Base-by-base conservation (phyloP, 306 rosid genomes). In the Dryas drummondii region DNA sequence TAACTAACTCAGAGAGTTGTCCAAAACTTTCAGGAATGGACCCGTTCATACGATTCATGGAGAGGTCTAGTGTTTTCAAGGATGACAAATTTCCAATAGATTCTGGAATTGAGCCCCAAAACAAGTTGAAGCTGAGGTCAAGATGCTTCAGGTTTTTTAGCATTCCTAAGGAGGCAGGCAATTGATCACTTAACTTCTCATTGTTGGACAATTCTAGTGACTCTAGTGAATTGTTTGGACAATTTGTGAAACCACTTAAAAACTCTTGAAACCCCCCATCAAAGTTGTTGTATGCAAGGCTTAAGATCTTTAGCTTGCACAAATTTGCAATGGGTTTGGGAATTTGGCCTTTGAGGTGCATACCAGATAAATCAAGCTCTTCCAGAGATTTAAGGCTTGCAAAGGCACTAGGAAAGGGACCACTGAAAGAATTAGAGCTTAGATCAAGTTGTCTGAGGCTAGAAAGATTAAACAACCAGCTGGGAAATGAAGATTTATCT, bases 41-140 rank as follows among this genome's bases (percentile, higher is more conserved):
- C 45, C 66, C 66, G 9, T 60, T 60, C 66, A 60, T 60, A 11
- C 0, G 0, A 32, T 60, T 60, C 6, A 0, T 1, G 8, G 56
- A 72, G 79, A 60, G 9, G 66, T 1, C n/a, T 4, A 60, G 66
- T 60, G 66, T 27, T 5, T 4, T 4, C 72, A 84, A 37, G 3
- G 47, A 55, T 1, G 84, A 56, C 48, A 77, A 71, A 16, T 71
- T 70, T 64, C 88, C 86, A 5, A 85, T 13, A 32, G 76, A 41
- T 32, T 81, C 19, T 27, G 84, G 86, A 58, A 85, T 4, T 60
- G 66, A 60, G 3, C 66, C 66, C 44, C n/a, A 60, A 0, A 60
- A 0, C 2, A 1, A 3, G 0, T 27, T 60, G 65, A 0, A 10
- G 0, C 56, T 1, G 57, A 6, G 47, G 74, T 84, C 10, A 2